phyloP scores from a whole-genome alignment of 495 filamentous ascomycete genomes.

The Aspergillus haitiensis region DNA sequence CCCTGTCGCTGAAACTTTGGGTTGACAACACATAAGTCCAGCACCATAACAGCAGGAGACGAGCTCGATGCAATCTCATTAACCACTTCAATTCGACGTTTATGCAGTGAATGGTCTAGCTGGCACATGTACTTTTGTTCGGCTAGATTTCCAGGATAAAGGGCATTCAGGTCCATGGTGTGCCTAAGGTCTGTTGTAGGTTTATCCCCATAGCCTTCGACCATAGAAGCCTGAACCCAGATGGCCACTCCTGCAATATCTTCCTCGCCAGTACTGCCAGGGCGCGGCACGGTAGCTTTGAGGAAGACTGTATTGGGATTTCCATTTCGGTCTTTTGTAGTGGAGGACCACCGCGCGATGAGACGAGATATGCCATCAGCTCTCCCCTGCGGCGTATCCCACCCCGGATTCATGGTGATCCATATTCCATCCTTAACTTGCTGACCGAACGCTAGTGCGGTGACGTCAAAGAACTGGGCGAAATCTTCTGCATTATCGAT shows the following conservation, averaged over 20 bases:
- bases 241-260: conserved; percentile 42
- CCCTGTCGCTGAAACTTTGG: conserved; percentile 42
- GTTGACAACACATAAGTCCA: conserved; percentile 44
- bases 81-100: conserved; percentile 33
- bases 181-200: conserved; percentile 27
- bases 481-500: conserved; percentile 7
- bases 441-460: conserved; percentile 36
- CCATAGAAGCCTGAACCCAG: conserved; percentile 36
- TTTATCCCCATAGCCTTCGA: conserved; percentile 39
- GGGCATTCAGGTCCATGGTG: conserved; percentile 26
- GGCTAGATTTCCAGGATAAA: conserved; percentile 37
- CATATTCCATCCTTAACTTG: conserved; percentile 44
- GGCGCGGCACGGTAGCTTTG: conserved; percentile 40
- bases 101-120: conserved; percentile 28
- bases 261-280: conserved; percentile 13
- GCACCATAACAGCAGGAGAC: conserved; percentile 36
- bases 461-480: conserved; percentile 16
- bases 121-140: conserved; percentile 42
- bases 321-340: conserved; percentile 32
- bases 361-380: conserved; percentile 28
- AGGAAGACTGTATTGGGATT: conserved; percentile 44
- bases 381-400: conserved; percentile 41
- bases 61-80: conserved; percentile 26
- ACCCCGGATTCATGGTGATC: conserved; percentile 44
- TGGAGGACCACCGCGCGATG: conserved; percentile 33